Conservation (phyloP, 495 filamentous ascomycete genomes). For the Penicillium arizonense region DNA sequence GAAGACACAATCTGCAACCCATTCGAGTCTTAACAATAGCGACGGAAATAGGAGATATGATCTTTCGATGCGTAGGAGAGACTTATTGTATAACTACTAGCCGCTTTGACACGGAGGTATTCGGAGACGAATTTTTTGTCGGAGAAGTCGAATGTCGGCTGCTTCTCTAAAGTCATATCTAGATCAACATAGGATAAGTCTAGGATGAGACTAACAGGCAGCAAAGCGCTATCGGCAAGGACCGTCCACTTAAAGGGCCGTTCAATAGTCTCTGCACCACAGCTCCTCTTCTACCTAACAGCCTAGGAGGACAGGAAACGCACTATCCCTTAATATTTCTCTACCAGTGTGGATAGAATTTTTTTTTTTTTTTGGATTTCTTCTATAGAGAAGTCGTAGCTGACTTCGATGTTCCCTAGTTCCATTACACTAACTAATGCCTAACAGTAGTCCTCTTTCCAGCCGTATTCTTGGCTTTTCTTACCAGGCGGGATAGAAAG, state of each 20-base stretch:
- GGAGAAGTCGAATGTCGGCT: neutral
- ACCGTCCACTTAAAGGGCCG: neutral
- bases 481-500: neutral
- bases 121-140: neutral
- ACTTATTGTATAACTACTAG: neutral
- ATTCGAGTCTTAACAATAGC: neutral
- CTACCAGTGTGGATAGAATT: neutral
- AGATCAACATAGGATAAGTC: neutral
- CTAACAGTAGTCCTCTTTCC: neutral
- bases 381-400: neutral
- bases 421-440: neutral
- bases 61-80: neutral
- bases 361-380: constrained; percentile 1
- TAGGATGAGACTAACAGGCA: neutral
- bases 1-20: constrained; percentile 1
- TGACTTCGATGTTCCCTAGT: neutral
- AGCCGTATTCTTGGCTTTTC: neutral
- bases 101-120: neutral
- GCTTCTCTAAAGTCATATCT: neutral
- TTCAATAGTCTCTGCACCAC: neutral
- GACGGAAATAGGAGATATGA: neutral
- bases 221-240: neutral
- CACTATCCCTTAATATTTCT: neutral
- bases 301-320: neutral
- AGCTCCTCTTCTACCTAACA: neutral